A percentile compares a stretch with the other conserved stretches of the same genome.
Conservation (phyloP, 495 filamentous ascomycete genomes). For the Aspergillus ellipticus region DNA sequence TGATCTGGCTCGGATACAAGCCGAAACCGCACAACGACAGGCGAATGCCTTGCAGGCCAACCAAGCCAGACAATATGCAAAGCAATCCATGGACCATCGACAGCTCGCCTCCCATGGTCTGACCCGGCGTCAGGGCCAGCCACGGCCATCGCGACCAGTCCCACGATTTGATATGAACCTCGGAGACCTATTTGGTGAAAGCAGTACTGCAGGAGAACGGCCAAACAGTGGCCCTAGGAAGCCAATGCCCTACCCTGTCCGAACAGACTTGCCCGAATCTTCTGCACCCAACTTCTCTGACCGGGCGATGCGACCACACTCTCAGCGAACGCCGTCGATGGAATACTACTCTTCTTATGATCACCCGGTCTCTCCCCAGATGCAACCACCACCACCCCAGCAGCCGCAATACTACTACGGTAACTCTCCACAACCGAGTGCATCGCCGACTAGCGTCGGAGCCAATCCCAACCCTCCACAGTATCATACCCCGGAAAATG, state of each 20-base stretch:
- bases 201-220: conserved; percentile 23
- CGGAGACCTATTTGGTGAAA: conserved; percentile 45
- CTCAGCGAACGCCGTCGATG: conserved; percentile 33
- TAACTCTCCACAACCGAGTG: conserved; percentile 40
- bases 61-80: conserved; percentile 19
- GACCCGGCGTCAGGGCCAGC: conserved; percentile 24
- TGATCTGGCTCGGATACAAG: conserved; percentile 25
- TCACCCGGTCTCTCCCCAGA: conserved; percentile 29
- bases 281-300: conserved; percentile 26
- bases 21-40: conserved; percentile 14
- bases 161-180: conserved; percentile 66
- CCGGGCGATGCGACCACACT: conserved; percentile 23
- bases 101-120: conserved; percentile 22
- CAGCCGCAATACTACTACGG: conserved; percentile 36
- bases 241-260: conserved; percentile 19
- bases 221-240: conserved; percentile 14
- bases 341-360: conserved; percentile 40
- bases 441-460: conserved; percentile 31
- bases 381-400: conserved; percentile 30
- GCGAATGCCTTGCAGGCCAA: conserved; percentile 18
- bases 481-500: conserved; percentile 24
- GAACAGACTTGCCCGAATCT: conserved; percentile 27
- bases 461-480: conserved; percentile 17
- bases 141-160: conserved; percentile 34
- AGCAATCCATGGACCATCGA: conserved; percentile 23